Conservation (phyloP, 495 filamentous ascomycete species). For the Glutinoglossum americanum region DNA sequence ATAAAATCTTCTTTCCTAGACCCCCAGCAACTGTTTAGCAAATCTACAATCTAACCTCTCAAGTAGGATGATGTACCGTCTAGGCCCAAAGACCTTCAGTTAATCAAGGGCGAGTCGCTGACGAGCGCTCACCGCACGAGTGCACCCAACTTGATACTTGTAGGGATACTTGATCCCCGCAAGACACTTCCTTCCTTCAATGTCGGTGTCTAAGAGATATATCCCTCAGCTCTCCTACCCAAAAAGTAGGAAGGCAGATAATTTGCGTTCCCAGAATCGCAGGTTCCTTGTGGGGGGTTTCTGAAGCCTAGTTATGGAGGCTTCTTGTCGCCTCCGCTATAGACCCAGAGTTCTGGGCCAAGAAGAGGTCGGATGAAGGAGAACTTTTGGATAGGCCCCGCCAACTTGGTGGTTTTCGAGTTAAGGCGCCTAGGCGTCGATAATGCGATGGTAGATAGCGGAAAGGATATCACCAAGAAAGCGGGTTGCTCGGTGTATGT, state of each 20-base stretch:
- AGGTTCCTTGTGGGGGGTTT: not conserved
- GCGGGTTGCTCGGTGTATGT: not conserved
- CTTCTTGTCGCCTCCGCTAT: slow-evolving; percentile 88
- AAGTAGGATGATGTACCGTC: not conserved
- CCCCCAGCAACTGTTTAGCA: not conserved
- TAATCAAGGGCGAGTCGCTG: slow-evolving; percentile 16
- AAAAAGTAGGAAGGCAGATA: not conserved
- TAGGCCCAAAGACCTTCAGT: not conserved
- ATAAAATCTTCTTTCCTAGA: not conserved
- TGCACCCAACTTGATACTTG: slow-evolving; percentile 17
- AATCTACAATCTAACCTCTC: not conserved
- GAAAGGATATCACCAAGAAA: not conserved
- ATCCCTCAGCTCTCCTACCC: not conserved
- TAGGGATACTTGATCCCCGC: slow-evolving; percentile 18
- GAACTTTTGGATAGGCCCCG: slow-evolving; percentile 63
- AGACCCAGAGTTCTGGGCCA: slow-evolving; percentile 76
- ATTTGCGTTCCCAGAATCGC: not conserved
- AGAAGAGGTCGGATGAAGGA: slow-evolving; percentile 82
- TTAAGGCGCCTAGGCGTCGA: not conserved
- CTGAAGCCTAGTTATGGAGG: slow-evolving; percentile 67
- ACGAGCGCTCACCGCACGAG: slow-evolving; percentile 17
- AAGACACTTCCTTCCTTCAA: slow-evolving; percentile 10
- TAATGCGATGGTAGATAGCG: not conserved
- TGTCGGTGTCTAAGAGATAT: not conserved
- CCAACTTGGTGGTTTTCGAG: slow-evolving; percentile 64